Percentiles rank a stretch among this genome's conserved stretches.
phyloP scores from a whole-genome alignment of 257 asterid species.

The Solanum ossicruentum region DNA sequence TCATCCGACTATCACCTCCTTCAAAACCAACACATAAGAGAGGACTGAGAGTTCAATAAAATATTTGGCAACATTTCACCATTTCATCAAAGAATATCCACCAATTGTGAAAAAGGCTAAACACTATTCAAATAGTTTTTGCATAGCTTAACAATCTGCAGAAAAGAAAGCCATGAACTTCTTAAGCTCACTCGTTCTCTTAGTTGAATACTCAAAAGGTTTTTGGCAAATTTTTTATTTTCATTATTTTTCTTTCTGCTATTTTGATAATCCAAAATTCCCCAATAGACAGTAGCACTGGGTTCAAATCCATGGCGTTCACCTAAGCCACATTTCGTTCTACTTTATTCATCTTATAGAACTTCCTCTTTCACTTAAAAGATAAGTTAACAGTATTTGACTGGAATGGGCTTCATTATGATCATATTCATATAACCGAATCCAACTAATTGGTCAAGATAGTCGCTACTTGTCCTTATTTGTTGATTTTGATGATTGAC shows the following conservation, averaged over 20 bases:
- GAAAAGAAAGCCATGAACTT: background rate
- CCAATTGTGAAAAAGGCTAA: background rate
- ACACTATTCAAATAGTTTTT: background rate
- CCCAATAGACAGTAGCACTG: background rate
- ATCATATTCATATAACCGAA: background rate
- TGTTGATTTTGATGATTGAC: no score
- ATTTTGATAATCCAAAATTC: background rate
- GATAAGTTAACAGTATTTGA: background rate
- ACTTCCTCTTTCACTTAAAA: background rate
- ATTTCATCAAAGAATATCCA: background rate
- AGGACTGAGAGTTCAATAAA: background rate
- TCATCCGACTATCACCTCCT: background rate
- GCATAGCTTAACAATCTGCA: background rate
- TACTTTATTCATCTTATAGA: background rate
- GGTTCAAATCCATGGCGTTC: background rate
- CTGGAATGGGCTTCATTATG: background rate
- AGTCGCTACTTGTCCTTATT: background rate
- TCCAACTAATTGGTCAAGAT: background rate
- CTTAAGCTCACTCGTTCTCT: background rate
- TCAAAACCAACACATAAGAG: background rate
- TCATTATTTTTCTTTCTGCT: background rate
- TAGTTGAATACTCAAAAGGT: background rate
- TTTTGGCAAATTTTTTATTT: background rate
- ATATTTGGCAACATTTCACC: background rate
- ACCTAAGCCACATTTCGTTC: background rate